Base-by-base conservation (phyloP, 225 moss, liverwort and hornwort genomes). In the Pseudisothecium myosuroides region DNA sequence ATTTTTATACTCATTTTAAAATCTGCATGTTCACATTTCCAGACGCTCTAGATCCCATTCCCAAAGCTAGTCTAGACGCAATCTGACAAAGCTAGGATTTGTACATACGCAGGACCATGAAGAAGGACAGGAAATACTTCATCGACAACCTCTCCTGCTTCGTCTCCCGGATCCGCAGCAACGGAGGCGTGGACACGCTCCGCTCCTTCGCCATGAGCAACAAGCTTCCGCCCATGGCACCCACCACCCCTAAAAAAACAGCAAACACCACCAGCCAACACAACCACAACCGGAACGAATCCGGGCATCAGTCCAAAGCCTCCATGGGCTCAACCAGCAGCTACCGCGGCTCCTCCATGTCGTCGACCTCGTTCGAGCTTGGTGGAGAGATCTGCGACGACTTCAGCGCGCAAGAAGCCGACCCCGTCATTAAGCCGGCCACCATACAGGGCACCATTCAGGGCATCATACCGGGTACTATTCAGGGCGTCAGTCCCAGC, bases 151-250 rank as follows among this genome's bases (percentile, higher is more conserved):
- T 94, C n/a, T 85, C 91, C 17, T 93, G 94, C 52, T 89, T 89
- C 55, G 94, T 93, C 28, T 88, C 89, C 39, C 91, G 94, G 14
- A 71, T 91, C 13, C 89, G 90, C 41, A 93, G 87, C 86, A 86
- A 80, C 79, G 94, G 94, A 23, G 93, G 89, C 9, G 90, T 89
- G 72, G 94, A 94, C 88, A 90, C 86, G 81, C 76, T 94, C 58
- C 94, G 94, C 66, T 87, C 94, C 85, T 91, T 86, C 82, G 81
- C 83, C 55, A 67, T 80, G 84, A 91, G 61, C 88, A 91, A 72
- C 85, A 90, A 94, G 82, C 92, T 94, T 67, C 94, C 94, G 20
- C 94, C 94, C 5, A 92, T 94, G 91, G 92, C 91, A 24, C 94
- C 91, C 76, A 66, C 72, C 58, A 91, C 89, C 37, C 90, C 87